phyloP scores from a whole-genome alignment of 495 filamentous ascomycete species.

The Tetracladium setigerum region DNA sequence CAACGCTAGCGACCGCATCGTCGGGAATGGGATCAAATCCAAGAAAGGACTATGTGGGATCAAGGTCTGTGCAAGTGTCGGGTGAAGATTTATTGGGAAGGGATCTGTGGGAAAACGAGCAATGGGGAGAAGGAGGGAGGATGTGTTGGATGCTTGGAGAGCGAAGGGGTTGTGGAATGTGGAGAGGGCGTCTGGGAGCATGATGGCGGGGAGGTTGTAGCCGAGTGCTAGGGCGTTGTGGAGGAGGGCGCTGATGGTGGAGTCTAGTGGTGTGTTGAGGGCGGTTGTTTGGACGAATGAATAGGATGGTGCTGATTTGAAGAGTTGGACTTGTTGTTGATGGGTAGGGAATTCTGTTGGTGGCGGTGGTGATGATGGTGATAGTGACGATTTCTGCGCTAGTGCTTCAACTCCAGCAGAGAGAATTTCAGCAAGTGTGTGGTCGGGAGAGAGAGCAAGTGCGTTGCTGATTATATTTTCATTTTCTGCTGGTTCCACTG shows the following conservation, averaged over 20 bases:
- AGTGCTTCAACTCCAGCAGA: too few species aligned
- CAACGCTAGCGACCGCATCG: conserved; percentile 32
- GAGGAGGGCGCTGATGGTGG: conserved; percentile 1
- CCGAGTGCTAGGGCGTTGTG: not conserved
- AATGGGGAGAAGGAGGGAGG: not conserved
- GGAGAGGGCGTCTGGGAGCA: not conserved
- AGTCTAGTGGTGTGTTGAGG: not conserved
- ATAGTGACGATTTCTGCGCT: too few species aligned
- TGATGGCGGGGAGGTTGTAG: not conserved
- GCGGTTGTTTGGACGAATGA: not conserved
- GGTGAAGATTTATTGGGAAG: conserved; percentile 27
- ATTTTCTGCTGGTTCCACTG: too few species aligned
- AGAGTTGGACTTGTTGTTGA: too few species aligned
- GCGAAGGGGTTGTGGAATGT: not conserved
- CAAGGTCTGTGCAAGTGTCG: conserved; percentile 35
- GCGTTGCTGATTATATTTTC: too few species aligned
- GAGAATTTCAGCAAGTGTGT: too few species aligned
- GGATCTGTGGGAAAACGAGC: conserved; percentile 20
- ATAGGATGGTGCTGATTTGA: not conserved
- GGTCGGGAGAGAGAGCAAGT: too few species aligned
- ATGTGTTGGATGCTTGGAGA: not conserved
- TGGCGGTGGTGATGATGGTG: too few species aligned
- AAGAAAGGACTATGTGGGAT: conserved; percentile 44
- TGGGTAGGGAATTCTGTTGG: too few species aligned
- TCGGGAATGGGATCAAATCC: conserved; percentile 43